A percentile compares a stretch with the other conserved stretches of the same genome.
Conservation (phyloP, 331 rosid species). For the Malus hybrid region DNA sequence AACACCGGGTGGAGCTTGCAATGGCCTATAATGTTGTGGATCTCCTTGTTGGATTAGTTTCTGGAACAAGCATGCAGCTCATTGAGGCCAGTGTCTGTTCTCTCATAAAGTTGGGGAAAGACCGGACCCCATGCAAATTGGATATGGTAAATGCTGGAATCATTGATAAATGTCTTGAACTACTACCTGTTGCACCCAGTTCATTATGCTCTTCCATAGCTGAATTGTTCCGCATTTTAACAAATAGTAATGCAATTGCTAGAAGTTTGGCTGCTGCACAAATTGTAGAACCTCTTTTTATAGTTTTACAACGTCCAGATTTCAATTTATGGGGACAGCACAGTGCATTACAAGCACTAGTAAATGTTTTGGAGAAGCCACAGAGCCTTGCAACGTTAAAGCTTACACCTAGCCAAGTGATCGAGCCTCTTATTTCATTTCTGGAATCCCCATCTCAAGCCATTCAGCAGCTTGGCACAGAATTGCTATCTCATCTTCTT, state of each 20-base stretch:
- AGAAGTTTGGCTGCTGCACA: constrained; percentile 85
- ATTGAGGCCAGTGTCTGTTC: constrained; percentile 72
- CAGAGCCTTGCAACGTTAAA: constrained; percentile 83
- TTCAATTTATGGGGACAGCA: constrained; percentile 95
- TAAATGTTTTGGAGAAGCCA: constrained; percentile 96
- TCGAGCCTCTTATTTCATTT: constrained; percentile 82
- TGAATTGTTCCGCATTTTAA: constrained; percentile 85
- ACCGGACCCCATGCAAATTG: constrained; percentile 70
- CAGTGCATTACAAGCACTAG: constrained; percentile 96
- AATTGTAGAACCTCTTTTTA: constrained; percentile 91
- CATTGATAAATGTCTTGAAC: constrained; percentile 64
- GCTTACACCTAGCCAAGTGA: constrained; percentile 93
- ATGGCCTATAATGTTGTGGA: constrained; percentile 58
- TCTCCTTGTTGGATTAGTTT: constrained; percentile 79
- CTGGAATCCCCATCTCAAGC: constrained; percentile 91
- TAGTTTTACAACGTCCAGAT: constrained; percentile 76
- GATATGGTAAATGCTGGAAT: constrained; percentile 87
- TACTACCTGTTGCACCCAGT: constrained; percentile 74
- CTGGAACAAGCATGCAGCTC: constrained; percentile 68
- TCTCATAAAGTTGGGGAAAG: constrained; percentile 86
- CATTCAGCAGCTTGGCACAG: constrained; percentile 99
- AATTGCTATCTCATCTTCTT: constrained; percentile 87
- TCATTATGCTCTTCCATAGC: constrained; percentile 89
- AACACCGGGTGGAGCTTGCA: constrained; percentile 78
- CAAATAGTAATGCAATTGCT: constrained; percentile 86